Percentiles rank a stretch among this genome's conserved stretches.
These are phyloP conservation scores for Mrakia gelida DNA, from an alignment of 768 basidiomycete genomes.

Conservation along the genomic window DNA sequence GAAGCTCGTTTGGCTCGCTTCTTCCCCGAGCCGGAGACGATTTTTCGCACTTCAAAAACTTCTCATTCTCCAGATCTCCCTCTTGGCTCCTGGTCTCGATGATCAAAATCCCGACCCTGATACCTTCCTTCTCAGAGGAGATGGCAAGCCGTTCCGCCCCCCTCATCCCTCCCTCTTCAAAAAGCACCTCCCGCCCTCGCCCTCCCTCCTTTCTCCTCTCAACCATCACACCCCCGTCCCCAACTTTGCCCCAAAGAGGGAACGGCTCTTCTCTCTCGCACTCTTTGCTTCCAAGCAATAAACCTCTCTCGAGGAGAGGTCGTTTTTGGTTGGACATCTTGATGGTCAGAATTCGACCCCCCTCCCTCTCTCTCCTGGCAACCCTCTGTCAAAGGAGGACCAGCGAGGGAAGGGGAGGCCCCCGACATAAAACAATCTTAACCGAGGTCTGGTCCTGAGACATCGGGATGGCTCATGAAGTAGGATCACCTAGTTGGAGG, in stretches of 20 bases:
- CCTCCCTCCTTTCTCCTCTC: background rate
- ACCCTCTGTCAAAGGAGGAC: constrained; percentile 5
- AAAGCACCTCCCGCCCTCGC: too few relatives aligned
- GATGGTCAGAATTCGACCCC: background rate
- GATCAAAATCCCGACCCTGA: too few relatives aligned
- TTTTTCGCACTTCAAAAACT: too few relatives aligned
- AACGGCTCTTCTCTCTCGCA: background rate
- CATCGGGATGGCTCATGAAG: constrained; percentile 22
- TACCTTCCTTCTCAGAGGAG: too few relatives aligned
- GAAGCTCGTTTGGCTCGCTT: too few relatives aligned
- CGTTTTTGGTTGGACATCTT: background rate
- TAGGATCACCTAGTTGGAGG: constrained; percentile 25
- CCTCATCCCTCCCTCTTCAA: background rate
- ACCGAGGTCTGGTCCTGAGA: constrained; percentile 20
- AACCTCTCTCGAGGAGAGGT: constrained; percentile 6
- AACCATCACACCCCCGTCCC: constrained; percentile 11
- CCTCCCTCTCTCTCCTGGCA: background rate
- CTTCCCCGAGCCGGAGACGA: too few relatives aligned
- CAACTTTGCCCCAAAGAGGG: background rate
- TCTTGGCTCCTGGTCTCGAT: too few relatives aligned
- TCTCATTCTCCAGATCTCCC: too few relatives aligned
- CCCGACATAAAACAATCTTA: constrained; percentile 27
- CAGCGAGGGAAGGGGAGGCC: background rate
- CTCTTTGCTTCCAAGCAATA: too few relatives aligned
- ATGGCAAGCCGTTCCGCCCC: too few relatives aligned